Conservation (phyloP, 2,329 filamentous ascomycete genomes). For the Trichoderma sp. region DNA sequence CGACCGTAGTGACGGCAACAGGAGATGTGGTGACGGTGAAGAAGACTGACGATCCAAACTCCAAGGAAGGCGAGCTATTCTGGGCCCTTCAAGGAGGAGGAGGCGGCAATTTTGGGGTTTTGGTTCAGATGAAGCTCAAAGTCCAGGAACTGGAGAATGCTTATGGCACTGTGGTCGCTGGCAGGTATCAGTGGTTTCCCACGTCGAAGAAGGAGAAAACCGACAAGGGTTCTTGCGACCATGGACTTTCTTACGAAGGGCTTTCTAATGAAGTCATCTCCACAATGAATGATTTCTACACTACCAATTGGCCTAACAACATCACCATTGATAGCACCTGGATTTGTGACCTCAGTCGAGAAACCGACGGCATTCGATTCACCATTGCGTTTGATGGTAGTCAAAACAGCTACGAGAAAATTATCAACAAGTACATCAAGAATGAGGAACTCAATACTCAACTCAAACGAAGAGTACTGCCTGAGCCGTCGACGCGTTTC, state of each 20-base stretch:
- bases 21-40: conserved; percentile 24
- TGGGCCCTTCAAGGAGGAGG: neutral
- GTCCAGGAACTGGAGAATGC: neutral
- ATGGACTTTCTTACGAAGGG: neutral
- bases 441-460: neutral
- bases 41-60: conserved; percentile 17
- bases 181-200: neutral
- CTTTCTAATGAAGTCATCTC: neutral
- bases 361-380: neutral
- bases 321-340: neutral
- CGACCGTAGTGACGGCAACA: conserved; percentile 33
- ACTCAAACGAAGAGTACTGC: neutral
- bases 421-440: neutral
- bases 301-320: neutral
- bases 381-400: neutral
- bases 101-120: neutral
- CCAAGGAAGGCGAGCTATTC: neutral
- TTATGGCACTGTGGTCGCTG: neutral
- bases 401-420: neutral
- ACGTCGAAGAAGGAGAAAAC: neutral
- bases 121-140: neutral
- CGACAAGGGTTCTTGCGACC: neutral
- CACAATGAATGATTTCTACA: neutral
- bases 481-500: neutral
- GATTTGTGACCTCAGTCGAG: neutral